A percentile compares a stretch with the other conserved stretches of the same genome.
Evolutionary conservation across 1,284 basidiomycete genomes (phyloP).

Genomic region (Heliocybe sulcata): DNA sequence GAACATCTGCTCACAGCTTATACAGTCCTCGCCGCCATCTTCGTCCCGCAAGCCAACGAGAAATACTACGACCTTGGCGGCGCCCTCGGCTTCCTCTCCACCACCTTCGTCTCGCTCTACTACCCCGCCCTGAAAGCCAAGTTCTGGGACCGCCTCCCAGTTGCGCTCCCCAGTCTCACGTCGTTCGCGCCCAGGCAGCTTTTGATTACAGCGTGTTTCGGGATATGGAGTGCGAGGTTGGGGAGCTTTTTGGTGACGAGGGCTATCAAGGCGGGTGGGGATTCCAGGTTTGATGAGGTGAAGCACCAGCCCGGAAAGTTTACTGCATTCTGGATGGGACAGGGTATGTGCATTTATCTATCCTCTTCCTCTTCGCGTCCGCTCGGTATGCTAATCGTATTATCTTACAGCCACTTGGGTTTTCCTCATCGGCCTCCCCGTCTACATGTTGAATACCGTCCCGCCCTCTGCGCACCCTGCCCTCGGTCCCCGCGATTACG

Average conservation of each 20-base stretch:
- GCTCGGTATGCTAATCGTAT: constrained; percentile 7
- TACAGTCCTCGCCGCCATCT: constrained; percentile 41
- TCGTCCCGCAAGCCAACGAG: constrained; percentile 52
- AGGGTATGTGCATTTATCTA: constrained; percentile 31
- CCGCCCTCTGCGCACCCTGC: constrained; percentile 48
- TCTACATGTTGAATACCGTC: constrained; percentile 60
- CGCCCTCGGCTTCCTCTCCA: constrained; percentile 61
- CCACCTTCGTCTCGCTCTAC: constrained; percentile 56
- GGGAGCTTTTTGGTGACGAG: constrained; percentile 57
- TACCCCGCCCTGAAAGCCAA: constrained; percentile 46
- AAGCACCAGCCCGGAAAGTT: constrained; percentile 58
- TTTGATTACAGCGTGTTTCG: constrained; percentile 44
- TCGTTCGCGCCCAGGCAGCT: constrained; percentile 56
- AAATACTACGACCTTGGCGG: constrained; percentile 55
- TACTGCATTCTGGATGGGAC: constrained; percentile 62
- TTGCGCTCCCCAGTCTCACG: constrained; percentile 33
- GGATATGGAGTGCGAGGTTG: constrained; percentile 57
- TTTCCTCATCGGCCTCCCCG: constrained; percentile 59
- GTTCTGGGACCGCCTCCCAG: constrained; percentile 29
- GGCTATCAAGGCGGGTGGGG: constrained; percentile 40
- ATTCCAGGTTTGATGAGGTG: constrained; percentile 67
- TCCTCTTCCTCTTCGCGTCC: background rate
- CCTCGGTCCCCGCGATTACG: constrained; percentile 52
- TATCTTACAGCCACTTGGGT: constrained; percentile 59
- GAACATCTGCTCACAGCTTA: background rate